Conservation (phyloP, 495 filamentous ascomycete species). For the Penicillium maclennaniae region DNA sequence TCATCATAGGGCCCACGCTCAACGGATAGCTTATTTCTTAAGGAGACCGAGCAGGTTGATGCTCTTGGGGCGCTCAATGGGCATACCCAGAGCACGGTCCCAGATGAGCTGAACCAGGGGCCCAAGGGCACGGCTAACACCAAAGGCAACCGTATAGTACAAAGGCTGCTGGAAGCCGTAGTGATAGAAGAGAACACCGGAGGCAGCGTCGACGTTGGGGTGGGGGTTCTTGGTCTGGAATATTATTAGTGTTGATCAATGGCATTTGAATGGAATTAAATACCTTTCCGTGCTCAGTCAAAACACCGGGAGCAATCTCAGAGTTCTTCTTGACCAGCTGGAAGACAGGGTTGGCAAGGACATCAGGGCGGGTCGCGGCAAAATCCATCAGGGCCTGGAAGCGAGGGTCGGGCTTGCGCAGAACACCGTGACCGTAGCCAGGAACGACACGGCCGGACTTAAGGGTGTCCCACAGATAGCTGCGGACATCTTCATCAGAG, state of each 20-base stretch:
- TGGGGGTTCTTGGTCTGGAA: constrained; percentile 89
- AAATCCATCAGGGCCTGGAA: constrained; percentile 97
- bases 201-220: constrained; percentile 90
- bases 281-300: constrained; percentile 88
- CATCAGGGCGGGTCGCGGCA: constrained; percentile 76
- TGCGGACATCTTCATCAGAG: constrained; percentile 71
- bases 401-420: constrained; percentile 93
- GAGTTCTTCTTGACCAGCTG: constrained; percentile 85
- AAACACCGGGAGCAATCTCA: constrained; percentile 75
- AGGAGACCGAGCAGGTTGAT: constrained; percentile 84
- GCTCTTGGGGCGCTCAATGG: constrained; percentile 98
- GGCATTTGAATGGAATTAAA: background rate
- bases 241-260: constrained; percentile 10
- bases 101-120: constrained; percentile 93
- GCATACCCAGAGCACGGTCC: constrained; percentile 89
- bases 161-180: constrained; percentile 95
- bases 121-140: constrained; percentile 85
- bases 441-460: constrained; percentile 93
- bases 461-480: constrained; percentile 89
- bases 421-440: constrained; percentile 96
- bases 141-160: constrained; percentile 97
- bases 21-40: constrained; percentile 39
- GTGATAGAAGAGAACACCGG: constrained; percentile 93
- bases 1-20: background rate
- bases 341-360: constrained; percentile 85